Evolutionary conservation across 1,139 yeast species (phyloP).

Genomic region (Pichia norvegensis): DNA sequence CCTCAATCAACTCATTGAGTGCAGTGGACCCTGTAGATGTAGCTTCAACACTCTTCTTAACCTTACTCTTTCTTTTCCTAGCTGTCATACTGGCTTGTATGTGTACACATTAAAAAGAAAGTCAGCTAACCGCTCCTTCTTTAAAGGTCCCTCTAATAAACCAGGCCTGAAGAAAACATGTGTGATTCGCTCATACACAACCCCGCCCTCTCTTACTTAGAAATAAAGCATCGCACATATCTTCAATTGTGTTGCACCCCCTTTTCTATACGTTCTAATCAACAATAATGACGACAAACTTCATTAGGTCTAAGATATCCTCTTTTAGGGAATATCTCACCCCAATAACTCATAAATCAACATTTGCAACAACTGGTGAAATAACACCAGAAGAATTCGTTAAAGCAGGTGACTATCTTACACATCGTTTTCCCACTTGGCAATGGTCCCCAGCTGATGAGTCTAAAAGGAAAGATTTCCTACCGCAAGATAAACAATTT

Average conservation of each 20-base stretch:
- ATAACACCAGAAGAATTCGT: conserved; percentile 92
- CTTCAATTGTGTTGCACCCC: background rate
- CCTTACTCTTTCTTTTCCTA: background rate
- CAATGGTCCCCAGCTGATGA: conserved; percentile 75
- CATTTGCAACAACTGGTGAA: conserved; percentile 79
- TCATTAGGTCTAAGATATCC: conserved; percentile 67
- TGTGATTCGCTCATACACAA: background rate
- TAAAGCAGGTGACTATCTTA: conserved; percentile 85
- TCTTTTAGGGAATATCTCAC: conserved; percentile 87
- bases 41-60: background rate
- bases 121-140: too few species aligned
- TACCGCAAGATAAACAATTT: conserved; percentile 82
- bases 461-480: conserved; percentile 53
- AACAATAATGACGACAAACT: conserved; percentile 24
- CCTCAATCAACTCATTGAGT: conserved; percentile 4
- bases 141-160: too few species aligned
- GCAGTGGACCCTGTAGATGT: background rate
- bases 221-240: background rate
- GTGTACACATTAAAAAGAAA: too few species aligned
- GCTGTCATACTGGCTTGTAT: background rate
- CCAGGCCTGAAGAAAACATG: too few species aligned
- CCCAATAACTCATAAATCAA: conserved; percentile 77
- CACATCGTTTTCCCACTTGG: conserved; percentile 94
- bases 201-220: background rate
- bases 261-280: background rate